Percentiles rank a stretch among this genome's conserved stretches.
phyloP scores from a whole-genome alignment of 805 yeast genomes.

The Vanderwaltozyma yarrowii region DNA sequence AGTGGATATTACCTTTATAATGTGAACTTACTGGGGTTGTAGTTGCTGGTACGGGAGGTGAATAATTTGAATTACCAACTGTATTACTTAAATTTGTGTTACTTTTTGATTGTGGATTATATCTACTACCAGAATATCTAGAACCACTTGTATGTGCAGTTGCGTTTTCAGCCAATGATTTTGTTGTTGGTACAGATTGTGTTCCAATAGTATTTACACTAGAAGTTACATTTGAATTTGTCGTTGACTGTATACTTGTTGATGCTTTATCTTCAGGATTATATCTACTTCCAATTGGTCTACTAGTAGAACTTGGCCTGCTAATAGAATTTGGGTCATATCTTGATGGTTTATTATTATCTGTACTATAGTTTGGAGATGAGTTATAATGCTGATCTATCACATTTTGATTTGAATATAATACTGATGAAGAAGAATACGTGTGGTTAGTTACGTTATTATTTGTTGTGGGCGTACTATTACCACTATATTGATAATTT shows the following conservation, averaged over 20 bases:
- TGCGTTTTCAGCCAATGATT: not conserved
- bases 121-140: slow-evolving; percentile 17
- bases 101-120: slow-evolving; percentile 14
- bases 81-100: not conserved
- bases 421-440: not conserved
- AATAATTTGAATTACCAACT: not conserved
- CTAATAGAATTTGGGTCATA: slow-evolving; percentile 20
- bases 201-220: no score
- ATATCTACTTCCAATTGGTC: slow-evolving; percentile 18
- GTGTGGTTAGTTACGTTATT: not conserved
- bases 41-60: not conserved
- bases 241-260: no score
- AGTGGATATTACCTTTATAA: not conserved
- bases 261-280: slow-evolving; percentile 15
- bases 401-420: not conserved
- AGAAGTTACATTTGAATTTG: no score
- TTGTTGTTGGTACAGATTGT: not conserved
- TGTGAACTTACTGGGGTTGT: not conserved
- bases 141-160: slow-evolving; percentile 3
- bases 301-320: slow-evolving; percentile 10
- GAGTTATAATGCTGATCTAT: not conserved
- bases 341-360: slow-evolving; percentile 15
- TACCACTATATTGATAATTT: not conserved
- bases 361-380: not conserved
- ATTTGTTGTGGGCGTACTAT: not conserved